Percentiles rank a stretch among this genome's conserved stretches.
These are phyloP conservation scores for Amaranthus palmeri DNA, from an alignment of 148 eudicot species.

Conservation along the genomic window DNA sequence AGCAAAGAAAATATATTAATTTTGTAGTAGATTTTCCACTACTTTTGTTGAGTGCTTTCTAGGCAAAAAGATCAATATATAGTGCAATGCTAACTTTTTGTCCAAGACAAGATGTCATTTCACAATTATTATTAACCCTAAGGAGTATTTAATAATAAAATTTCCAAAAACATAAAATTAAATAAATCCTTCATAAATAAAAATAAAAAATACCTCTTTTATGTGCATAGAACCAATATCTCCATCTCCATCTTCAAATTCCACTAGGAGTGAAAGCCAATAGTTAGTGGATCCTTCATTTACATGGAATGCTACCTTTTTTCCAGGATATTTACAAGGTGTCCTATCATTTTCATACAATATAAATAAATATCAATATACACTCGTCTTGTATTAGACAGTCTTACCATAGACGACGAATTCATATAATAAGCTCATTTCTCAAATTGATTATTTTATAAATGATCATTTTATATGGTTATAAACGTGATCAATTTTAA, in stretches of 20 bases:
- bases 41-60: slow-evolving; percentile 17
- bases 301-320: slow-evolving; percentile 77
- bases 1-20: slow-evolving; percentile 10
- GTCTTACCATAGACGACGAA: too few species aligned
- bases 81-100: slow-evolving; percentile 3
- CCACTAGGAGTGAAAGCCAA: slow-evolving; percentile 85
- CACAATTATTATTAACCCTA: background rate
- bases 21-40: slow-evolving; percentile 18
- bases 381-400: too few species aligned
- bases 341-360: slow-evolving; percentile 45
- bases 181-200: background rate
- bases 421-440: too few species aligned
- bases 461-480: too few species aligned
- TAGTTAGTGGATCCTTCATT: slow-evolving; percentile 85
- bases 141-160: too few species aligned
- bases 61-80: background rate
- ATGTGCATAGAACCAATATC: slow-evolving; percentile 95
- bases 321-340: slow-evolving; percentile 81
- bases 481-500: too few species aligned
- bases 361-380: background rate
- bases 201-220: slow-evolving; percentile 42
- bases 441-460: too few species aligned
- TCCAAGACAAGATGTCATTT: background rate
- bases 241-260: slow-evolving; percentile 92
- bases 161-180: too few species aligned